A percentile compares a stretch with the other conserved stretches of the same genome.
These are phyloP conservation scores for Sphaerosporella brunnea DNA, from an alignment of 495 filamentous ascomycete genomes.

Conservation along the genomic window DNA sequence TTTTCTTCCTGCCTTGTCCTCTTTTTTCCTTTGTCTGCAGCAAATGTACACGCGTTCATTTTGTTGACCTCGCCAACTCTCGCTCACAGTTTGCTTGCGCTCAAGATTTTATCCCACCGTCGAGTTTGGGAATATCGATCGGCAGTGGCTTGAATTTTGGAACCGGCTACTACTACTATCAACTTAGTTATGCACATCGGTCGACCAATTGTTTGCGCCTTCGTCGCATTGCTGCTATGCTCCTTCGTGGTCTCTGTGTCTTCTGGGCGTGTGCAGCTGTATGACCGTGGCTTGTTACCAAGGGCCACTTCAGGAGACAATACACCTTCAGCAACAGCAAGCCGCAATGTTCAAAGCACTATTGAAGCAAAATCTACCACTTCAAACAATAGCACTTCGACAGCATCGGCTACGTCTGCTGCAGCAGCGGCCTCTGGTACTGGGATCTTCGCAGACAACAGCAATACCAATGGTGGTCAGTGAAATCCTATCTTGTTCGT, in stretches of 20 bases:
- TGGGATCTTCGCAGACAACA: not conserved
- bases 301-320: no score
- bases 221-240: not conserved
- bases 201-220: conserved; percentile 1
- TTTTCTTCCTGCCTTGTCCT: no score
- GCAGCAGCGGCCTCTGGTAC: not conserved
- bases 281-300: no score
- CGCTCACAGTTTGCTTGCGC: not conserved
- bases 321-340: no score
- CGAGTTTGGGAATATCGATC: no score
- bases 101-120: not conserved
- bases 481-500: no score
- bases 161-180: not conserved
- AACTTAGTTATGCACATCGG: not conserved
- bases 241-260: not conserved
- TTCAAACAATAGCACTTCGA: no score
- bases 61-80: not conserved
- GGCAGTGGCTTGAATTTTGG: no score
- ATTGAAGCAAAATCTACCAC: no score
- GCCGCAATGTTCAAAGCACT: no score
- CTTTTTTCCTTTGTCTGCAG: not conserved
- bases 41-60: conserved; percentile 1
- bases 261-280: no score
- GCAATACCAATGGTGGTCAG: no score
- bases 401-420: not conserved